Evolutionary conservation across 2,329 filamentous ascomycete species (phyloP).

Genomic region (Chrysoporthe austroafricana): DNA sequence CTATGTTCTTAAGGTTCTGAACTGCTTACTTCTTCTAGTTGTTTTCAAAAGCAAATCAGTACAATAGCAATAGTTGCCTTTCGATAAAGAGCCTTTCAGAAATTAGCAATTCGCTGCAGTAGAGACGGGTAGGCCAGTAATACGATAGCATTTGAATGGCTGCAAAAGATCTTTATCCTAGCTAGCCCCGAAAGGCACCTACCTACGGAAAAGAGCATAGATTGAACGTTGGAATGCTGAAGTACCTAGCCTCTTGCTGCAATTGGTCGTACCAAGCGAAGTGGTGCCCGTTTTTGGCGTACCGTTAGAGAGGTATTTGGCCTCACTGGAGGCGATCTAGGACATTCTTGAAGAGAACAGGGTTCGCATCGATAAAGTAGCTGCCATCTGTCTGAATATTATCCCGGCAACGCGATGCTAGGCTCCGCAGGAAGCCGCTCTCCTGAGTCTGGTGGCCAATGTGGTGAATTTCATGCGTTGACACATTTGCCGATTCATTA

Average conservation of each 20-base stretch:
- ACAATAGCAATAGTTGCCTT: no score
- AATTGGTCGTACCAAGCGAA: slow-evolving; percentile 40
- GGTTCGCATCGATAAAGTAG: slow-evolving; percentile 45
- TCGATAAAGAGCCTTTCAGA: no score
- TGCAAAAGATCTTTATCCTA: no score
- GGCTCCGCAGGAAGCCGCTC: not conserved
- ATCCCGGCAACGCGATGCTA: not conserved
- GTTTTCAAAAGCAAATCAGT: no score
- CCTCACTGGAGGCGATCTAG: slow-evolving; percentile 41
- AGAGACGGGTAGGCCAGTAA: no score
- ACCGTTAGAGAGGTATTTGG: slow-evolving; percentile 42
- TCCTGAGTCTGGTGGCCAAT: not conserved
- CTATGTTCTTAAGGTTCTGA: no score
- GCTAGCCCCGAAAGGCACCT: not conserved
- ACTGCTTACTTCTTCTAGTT: no score
- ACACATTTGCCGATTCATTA: not conserved
- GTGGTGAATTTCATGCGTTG: not conserved
- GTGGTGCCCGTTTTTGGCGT: slow-evolving; percentile 37
- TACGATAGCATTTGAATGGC: no score
- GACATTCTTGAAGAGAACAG: slow-evolving; percentile 41
- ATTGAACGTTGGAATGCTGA: slow-evolving; percentile 22
- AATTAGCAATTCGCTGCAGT: no score
- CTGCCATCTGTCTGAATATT: slow-evolving; percentile 32
- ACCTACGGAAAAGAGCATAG: not conserved
- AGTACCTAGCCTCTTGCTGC: slow-evolving; percentile 40